Conservation (phyloP, 2,329 filamentous ascomycete species). For the Hypoxylon sp. region DNA sequence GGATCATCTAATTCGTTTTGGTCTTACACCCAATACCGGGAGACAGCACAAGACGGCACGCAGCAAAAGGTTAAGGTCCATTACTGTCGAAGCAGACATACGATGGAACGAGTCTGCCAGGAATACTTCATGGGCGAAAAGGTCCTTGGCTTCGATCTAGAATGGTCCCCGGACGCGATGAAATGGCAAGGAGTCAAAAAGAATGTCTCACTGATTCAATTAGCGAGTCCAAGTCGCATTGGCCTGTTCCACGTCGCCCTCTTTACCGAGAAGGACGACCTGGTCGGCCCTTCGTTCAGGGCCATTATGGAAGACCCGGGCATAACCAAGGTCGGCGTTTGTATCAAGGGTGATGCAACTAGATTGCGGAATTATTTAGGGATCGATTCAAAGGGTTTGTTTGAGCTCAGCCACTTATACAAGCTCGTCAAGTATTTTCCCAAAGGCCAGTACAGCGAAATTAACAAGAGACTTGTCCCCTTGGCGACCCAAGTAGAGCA, state of each 20-base stretch:
- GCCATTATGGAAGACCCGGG: conserved; percentile 78
- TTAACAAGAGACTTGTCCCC: conserved; percentile 77
- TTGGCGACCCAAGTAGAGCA: conserved; percentile 80
- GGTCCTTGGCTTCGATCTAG: conserved; percentile 89
- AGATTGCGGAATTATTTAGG: conserved; percentile 77
- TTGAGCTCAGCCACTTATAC: conserved; percentile 88
- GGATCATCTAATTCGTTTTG: conserved; percentile 72
- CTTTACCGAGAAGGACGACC: conserved; percentile 67
- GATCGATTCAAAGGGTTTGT: conserved; percentile 75
- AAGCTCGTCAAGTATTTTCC: conserved; percentile 79
- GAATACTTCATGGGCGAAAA: conserved; percentile 77
- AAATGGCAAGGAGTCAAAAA: conserved; percentile 68
- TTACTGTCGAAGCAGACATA: conserved; percentile 79
- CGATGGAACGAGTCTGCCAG: conserved; percentile 76
- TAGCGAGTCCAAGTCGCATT: conserved; percentile 83
- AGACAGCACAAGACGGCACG: conserved; percentile 59
- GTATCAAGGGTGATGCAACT: conserved; percentile 78
- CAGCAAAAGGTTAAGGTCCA: conserved; percentile 75
- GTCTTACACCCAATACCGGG: conserved; percentile 78
- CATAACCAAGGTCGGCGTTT: conserved; percentile 83
- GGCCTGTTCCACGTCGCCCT: conserved; percentile 85
- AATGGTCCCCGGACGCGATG: conserved; percentile 77
- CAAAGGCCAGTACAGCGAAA: conserved; percentile 64
- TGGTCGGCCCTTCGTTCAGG: conserved; percentile 80
- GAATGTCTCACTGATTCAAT: conserved; percentile 86